A percentile compares a stretch with the other conserved stretches of the same genome.
Conservation (phyloP, 2,329 filamentous ascomycete species). For the Penicillium sp. region DNA sequence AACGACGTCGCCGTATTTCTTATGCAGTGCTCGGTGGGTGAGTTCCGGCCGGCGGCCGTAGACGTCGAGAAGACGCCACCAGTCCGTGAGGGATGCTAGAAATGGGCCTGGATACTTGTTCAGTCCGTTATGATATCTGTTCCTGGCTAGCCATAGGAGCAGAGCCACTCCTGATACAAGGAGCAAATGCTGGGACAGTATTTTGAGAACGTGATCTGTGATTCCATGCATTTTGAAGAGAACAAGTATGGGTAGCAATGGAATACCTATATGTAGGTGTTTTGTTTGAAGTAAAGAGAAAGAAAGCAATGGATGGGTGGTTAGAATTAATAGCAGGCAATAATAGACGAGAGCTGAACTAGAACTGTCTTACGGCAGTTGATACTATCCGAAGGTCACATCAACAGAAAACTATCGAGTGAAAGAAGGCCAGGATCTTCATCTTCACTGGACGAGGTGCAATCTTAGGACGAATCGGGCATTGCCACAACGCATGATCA, state of each 20-base stretch:
- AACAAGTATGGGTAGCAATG: no score
- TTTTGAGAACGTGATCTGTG: slow-evolving; percentile 8
- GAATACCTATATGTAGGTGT: background rate
- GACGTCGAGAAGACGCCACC: slow-evolving; percentile 70
- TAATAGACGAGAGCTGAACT: background rate
- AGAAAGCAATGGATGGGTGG: background rate
- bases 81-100: slow-evolving; percentile 63
- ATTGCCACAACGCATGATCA: slow-evolving; percentile 2
- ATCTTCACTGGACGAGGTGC: background rate
- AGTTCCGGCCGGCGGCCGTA: slow-evolving; percentile 59
- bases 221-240: slow-evolving; percentile 9
- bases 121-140: slow-evolving; percentile 10
- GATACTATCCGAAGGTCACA: background rate
- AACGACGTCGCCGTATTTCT: slow-evolving; percentile 67
- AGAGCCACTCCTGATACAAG: background rate
- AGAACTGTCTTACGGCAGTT: background rate
- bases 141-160: slow-evolving; percentile 6
- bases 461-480: slow-evolving; percentile 1
- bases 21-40: slow-evolving; percentile 64
- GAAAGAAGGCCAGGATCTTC: background rate
- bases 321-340: background rate
- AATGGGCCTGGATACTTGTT: slow-evolving; percentile 56
- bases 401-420: background rate
- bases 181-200: slow-evolving; percentile 10
- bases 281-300: background rate